Conservation (phyloP, 2,329 filamentous ascomycete species). For the Monilinia fructigena region DNA sequence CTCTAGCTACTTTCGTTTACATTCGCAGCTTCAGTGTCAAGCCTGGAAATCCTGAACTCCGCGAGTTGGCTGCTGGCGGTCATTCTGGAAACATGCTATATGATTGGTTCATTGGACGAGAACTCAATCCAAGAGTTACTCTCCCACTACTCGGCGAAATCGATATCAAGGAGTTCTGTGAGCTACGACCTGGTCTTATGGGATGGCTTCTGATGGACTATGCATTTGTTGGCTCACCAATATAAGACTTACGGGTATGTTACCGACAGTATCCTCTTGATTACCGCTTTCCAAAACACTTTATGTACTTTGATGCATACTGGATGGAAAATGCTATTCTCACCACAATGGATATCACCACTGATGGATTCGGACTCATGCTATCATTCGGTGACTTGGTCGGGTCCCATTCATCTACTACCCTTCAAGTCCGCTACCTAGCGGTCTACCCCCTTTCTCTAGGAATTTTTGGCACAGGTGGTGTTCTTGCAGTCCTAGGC, state of each 20-base stretch:
- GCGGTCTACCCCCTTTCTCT: conserved; percentile 78
- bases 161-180: conserved; percentile 87
- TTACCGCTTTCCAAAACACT: conserved; percentile 73
- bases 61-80: conserved; percentile 79
- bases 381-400: conserved; percentile 86
- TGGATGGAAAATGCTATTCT: conserved; percentile 87
- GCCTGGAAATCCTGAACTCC: conserved; percentile 66
- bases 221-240: conserved; percentile 82
- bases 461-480: conserved; percentile 62
- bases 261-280: conserved; percentile 81
- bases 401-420: conserved; percentile 89
- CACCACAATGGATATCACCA: conserved; percentile 92
- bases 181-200: conserved; percentile 87
- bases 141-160: conserved; percentile 79
- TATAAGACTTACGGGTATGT: conserved; percentile 81
- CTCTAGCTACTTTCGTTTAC: conserved; percentile 76
- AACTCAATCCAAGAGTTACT: conserved; percentile 83
- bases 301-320: conserved; percentile 83
- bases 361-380: conserved; percentile 95
- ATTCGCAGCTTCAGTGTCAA: conserved; percentile 78
- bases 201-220: conserved; percentile 86
- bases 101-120: conserved; percentile 95
- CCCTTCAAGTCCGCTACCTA: conserved; percentile 79
- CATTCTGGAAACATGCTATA: conserved; percentile 83
- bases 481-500: conserved; percentile 65